Evolutionary conservation across 108 stramenopile species (phyloP).

Genomic region (Nitzschia inconspicua): DNA sequence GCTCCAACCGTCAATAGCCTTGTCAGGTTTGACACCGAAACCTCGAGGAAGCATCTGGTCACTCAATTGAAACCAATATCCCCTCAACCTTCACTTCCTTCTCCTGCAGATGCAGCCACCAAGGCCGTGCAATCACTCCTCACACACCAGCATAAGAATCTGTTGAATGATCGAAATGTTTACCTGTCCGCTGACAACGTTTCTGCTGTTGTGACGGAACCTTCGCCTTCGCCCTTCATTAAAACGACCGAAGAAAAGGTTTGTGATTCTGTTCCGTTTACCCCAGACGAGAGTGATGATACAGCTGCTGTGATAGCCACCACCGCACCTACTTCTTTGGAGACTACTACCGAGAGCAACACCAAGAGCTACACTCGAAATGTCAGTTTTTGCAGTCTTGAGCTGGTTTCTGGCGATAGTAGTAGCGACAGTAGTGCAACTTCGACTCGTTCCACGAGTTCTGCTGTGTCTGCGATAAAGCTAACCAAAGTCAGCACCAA

Average conservation of each 20-base stretch:
- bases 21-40: slow-evolving; percentile 9
- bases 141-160: no score
- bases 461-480: not conserved
- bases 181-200: no score
- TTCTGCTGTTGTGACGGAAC: no score
- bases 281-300: no score
- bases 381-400: slow-evolving; percentile 12
- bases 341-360: not conserved
- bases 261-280: no score
- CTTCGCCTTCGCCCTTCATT: not conserved
- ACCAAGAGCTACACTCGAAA: slow-evolving; percentile 3
- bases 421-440: not conserved
- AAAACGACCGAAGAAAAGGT: not conserved
- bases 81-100: no score
- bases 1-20: not conserved
- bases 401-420: not conserved
- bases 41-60: no score
- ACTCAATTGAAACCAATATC: no score
- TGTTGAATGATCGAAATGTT: no score
- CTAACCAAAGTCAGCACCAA: not conserved
- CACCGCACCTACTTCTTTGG: not conserved
- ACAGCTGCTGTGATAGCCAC: no score
- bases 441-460: not conserved
- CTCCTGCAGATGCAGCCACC: no score
- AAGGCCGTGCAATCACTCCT: no score